These are phyloP conservation scores for Bjerkandera adusta DNA, from an alignment of 1,284 basidiomycete genomes.

Conservation along the genomic window DNA sequence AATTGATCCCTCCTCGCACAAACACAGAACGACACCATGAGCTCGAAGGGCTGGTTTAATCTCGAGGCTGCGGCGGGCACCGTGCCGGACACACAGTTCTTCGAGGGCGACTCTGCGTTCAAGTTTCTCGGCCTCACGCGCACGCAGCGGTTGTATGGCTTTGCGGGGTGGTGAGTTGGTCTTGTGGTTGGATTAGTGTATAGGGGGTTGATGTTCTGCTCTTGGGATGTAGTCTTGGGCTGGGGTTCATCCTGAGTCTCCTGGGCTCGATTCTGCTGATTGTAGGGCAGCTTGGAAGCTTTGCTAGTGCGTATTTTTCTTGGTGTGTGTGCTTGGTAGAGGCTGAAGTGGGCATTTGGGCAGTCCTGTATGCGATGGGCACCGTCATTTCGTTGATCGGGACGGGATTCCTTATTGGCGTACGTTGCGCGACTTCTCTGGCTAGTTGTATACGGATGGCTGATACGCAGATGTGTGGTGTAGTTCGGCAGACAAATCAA, in stretches of 20 bases:
- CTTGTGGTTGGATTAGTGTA: not conserved
- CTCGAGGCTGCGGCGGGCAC: slow-evolving; percentile 58
- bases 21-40: no score
- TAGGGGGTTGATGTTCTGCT: not conserved
- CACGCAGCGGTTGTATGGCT: slow-evolving; percentile 82
- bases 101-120: slow-evolving; percentile 85
- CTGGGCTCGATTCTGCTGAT: slow-evolving; percentile 81
- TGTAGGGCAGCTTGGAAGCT: slow-evolving; percentile 66
- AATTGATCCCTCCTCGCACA: no score
- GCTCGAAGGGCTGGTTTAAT: slow-evolving; percentile 63
- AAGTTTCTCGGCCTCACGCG: slow-evolving; percentile 73
- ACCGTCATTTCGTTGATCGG: slow-evolving; percentile 83
- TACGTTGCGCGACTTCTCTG: slow-evolving; percentile 36
- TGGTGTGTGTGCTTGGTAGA: not conserved
- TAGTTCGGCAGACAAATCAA: slow-evolving; percentile 81
- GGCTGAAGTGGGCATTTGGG: not conserved
- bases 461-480: not conserved
- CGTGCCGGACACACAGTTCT: slow-evolving; percentile 73
- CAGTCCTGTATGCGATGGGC: slow-evolving; percentile 83
- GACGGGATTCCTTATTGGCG: slow-evolving; percentile 88
- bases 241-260: slow-evolving; percentile 79
- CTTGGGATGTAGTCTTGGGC: slow-evolving; percentile 46
- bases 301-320: slow-evolving; percentile 62
- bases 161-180: slow-evolving; percentile 69
- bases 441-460: slow-evolving; percentile 1